Base-by-base conservation (phyloP, 2,329 filamentous ascomycete genomes). In the Curvularia verruculosa region DNA sequence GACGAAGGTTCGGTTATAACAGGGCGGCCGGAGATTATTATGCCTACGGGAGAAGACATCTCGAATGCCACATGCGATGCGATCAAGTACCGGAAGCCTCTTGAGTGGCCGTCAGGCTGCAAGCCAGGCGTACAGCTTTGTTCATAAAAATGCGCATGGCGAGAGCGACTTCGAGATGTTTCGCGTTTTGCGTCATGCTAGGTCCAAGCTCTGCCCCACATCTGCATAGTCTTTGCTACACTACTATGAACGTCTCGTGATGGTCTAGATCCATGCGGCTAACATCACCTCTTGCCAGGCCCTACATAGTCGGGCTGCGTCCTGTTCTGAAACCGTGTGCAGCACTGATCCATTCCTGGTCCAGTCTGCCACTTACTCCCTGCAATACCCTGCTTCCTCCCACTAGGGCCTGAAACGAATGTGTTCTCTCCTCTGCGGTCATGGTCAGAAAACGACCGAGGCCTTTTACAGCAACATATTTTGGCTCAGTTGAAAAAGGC, bases 21-120 rank as follows among this genome's bases (percentile, higher is more conserved):
- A 7, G 85, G 85, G 23, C 85, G 81, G 57, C 84, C 84, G 40
- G 85, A 85, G 54, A 87, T 78, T 65, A 87, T 82, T 64, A 87
- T 80, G 66, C 83, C 85, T 71, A 87, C 87, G 9, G 46, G 46
- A 39, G 64, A 61, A n/a, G 67, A 65, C 83, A 87, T 87, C 29
- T 12, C 43, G 29, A 19, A 24, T 24, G n/a, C 5, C n/a, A 31
- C 26, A 23, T 34, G 36, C 12, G 28, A 12, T 34, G 34, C 52
- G 19, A 45, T 12, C n/a, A 41, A 43, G 3, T n/a, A 21, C 12
- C 18, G 28, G 21, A 28, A 8, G 15, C 45, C 40, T 12, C 41
- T 40, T 45, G 37, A 12, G 31, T 47, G 34, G 34, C 51, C 52
- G 44, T 54, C 36, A 49, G 49, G 54, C 39, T 56, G 51, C 29